A percentile compares a stretch with the other conserved stretches of the same genome.
Conservation (phyloP, 352 stramenopile species). For the Phytophthora lateralis region DNA sequence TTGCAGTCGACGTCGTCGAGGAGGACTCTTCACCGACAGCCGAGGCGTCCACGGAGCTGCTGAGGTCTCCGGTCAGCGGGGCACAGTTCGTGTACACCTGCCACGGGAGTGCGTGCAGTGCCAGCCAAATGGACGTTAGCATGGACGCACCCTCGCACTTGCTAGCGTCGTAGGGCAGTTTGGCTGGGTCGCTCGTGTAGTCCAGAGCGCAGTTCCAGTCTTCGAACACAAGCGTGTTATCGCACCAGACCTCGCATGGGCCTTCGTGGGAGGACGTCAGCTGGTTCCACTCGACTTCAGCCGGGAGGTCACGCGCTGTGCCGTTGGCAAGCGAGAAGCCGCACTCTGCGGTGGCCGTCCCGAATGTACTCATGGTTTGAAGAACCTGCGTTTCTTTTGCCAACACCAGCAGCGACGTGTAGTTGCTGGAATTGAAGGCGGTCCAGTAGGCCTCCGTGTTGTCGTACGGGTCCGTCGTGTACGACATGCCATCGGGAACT, state of each 20-base stretch:
- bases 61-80: constrained; percentile 16
- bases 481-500: constrained; percentile 40
- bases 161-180: constrained; percentile 41
- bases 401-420: constrained; percentile 32
- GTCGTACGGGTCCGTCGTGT: constrained; percentile 33
- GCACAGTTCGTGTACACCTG: constrained; percentile 51
- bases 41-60: constrained; percentile 26
- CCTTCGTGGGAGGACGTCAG: constrained; percentile 36
- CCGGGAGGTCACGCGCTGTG: constrained; percentile 32
- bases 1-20: constrained; percentile 14
- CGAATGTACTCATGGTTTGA: constrained; percentile 28
- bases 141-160: constrained; percentile 24
- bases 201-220: constrained; percentile 15
- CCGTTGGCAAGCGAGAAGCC: constrained; percentile 33
- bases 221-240: constrained; percentile 18
- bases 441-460: constrained; percentile 32
- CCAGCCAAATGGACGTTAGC: constrained; percentile 40
- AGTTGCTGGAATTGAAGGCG: constrained; percentile 30
- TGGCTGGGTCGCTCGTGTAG: constrained; percentile 19
- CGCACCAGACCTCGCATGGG: constrained; percentile 44
- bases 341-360: constrained; percentile 32
- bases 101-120: constrained; percentile 36
- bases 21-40: constrained; percentile 10
- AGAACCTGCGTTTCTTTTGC: constrained; percentile 22
- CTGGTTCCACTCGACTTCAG: constrained; percentile 15